Evolutionary conservation across 1,139 yeast species (phyloP), one percentile per base, ranked within the genome.

Genomic region (Sugiyamaella japonica): DNA sequence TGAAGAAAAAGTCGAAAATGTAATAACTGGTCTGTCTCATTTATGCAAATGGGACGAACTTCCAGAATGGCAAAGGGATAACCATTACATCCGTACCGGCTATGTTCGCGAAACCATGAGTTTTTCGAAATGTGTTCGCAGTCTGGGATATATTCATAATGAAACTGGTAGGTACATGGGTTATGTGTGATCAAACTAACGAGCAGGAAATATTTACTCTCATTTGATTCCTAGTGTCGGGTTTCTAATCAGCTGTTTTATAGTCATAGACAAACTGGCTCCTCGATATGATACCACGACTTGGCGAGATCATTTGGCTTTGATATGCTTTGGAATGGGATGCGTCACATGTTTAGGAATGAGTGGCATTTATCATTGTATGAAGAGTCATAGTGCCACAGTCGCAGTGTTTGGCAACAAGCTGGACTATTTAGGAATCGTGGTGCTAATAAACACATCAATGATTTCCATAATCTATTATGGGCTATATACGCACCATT

Each of bases 21-120:
- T 44, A 3, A 12, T 44, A 2, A 23, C 9, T 3, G 15, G 16
- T n/a, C 7, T 50, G 23, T 16, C 53, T 7, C 48, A 37, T 28
- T 28, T 50, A 31, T 44, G 50, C 15, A 31, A 36, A 10, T 52
- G 55, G 55, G 73, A 79, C 55, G 82, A 83, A 49, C 69, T 90
- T 6, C 91, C 89, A 7, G 81, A 77, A 7, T 90, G 97, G 97
- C 96, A 88, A 66, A 78, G 80, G 63, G 97, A 91, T 66, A 91
- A 91, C 66, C 90, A 87, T 63, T 88, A 71, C 67, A 89, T 90
- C 43, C 70, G 76, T 31, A 72, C 82, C 0, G 95, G 96, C 1
- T 90, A 90, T 65, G 89, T 90, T n/a, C 76, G 74, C 45, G 88
- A 83, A 55, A 85, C 95, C 0, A 69, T 73, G 46, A 84, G 88